Evolutionary conservation across 176 grass and related monocot genomes (phyloP).

Genomic region (Oryza punctata): DNA sequence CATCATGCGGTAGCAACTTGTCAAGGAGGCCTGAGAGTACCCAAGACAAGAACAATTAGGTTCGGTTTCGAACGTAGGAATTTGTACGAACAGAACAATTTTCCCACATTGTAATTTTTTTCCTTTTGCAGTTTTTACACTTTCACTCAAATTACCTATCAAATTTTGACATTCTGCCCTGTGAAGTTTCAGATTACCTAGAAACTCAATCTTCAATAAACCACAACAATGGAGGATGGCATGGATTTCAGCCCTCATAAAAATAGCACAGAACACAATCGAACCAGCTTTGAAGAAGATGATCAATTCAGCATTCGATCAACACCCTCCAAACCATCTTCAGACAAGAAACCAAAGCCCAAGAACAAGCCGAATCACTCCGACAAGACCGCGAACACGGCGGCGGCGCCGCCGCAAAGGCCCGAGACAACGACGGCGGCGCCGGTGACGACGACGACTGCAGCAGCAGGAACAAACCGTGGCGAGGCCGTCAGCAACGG

Average conservation of each 20-base stretch:
- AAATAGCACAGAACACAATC: constrained; percentile 15
- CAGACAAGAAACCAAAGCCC: constrained; percentile 29
- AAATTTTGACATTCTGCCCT: constrained; percentile 7
- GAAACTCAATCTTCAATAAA: background rate
- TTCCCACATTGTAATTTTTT: background rate
- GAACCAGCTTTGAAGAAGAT: constrained; percentile 38
- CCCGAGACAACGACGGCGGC: background rate
- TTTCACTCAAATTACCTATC: background rate
- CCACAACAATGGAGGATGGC: constrained; percentile 30
- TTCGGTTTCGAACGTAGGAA: too few species aligned
- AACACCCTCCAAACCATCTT: constrained; percentile 6
- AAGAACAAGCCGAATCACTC: constrained; percentile 38
- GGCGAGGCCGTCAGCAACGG: constrained; percentile 14
- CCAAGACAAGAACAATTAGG: too few species aligned
- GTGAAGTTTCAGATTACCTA: constrained; percentile 35
- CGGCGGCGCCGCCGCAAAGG: background rate
- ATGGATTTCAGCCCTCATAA: constrained; percentile 64
- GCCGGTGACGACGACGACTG: background rate
- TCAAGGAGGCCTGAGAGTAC: too few species aligned
- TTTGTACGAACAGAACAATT: too few species aligned
- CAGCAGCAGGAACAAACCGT: constrained; percentile 5
- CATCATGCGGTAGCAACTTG: too few species aligned
- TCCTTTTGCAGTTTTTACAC: background rate
- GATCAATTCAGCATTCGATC: constrained; percentile 21
- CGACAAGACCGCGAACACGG: background rate